Percentiles rank a stretch among this genome's conserved stretches.
Conservation (phyloP, 768 basidiomycete genomes). For the Candolleomyces aberdarensis region DNA sequence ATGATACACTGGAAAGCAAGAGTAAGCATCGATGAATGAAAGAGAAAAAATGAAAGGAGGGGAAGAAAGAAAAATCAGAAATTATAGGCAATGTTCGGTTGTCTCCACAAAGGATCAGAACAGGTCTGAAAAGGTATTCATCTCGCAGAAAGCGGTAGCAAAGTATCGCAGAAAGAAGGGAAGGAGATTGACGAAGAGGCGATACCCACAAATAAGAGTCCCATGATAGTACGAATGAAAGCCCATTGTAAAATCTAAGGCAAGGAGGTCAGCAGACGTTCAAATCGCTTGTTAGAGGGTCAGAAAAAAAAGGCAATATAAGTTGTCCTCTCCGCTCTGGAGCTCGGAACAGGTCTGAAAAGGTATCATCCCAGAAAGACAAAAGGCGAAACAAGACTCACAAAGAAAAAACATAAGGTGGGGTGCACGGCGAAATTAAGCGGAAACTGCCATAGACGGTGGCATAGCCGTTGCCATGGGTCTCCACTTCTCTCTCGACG, state of each 20-base stretch:
- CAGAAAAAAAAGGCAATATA: constrained; percentile 63
- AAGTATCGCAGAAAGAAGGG: neutral
- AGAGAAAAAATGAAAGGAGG: neutral
- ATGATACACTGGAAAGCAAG: neutral
- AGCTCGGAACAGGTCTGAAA: constrained; percentile 80
- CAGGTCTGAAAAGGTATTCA: constrained; percentile 61
- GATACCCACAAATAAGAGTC: constrained; percentile 32
- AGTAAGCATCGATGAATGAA: neutral
- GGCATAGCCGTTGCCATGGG: constrained; percentile 56
- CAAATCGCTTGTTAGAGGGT: constrained; percentile 16
- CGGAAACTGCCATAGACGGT: constrained; percentile 48
- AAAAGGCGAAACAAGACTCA: constrained; percentile 1
- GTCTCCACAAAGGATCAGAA: constrained; percentile 59
- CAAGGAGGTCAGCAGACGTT: constrained; percentile 13
- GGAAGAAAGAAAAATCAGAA: constrained; percentile 25
- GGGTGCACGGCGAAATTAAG: constrained; percentile 14
- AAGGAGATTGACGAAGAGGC: constrained; percentile 4
- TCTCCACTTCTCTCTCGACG: constrained; percentile 49
- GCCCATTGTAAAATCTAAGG: neutral
- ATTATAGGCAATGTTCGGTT: constrained; percentile 53
- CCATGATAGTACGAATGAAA: constrained; percentile 9
- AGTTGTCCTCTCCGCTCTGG: constrained; percentile 46
- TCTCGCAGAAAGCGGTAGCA: constrained; percentile 26
- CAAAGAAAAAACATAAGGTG: constrained; percentile 8
- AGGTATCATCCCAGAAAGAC: constrained; percentile 49